Evolutionary conservation across 345 rosid species (phyloP).

Genomic region (Pseudoturritis turrita): DNA sequence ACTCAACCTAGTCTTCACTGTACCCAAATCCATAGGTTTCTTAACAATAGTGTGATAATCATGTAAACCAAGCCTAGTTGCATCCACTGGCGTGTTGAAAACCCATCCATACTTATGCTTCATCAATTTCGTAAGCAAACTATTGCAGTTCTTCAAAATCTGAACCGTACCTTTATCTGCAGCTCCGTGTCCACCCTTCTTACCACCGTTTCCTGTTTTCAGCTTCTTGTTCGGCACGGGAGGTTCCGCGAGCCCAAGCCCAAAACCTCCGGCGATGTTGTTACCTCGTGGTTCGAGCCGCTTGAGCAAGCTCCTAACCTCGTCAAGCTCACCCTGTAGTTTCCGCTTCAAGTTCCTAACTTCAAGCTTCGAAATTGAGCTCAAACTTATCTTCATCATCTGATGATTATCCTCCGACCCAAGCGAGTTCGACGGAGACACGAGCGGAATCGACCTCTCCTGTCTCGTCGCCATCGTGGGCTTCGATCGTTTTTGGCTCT

Average conservation of each 20-base stretch:
- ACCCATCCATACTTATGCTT: constrained; percentile 89
- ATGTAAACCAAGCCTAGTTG: constrained; percentile 55
- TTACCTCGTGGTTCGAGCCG: constrained; percentile 32
- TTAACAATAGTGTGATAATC: constrained; percentile 70
- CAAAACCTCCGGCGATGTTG: constrained; percentile 25
- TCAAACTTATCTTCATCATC: constrained; percentile 28
- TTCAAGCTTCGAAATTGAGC: constrained; percentile 34
- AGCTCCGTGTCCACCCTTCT: constrained; percentile 9
- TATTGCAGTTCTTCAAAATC: constrained; percentile 49
- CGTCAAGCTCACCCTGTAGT: constrained; percentile 25
- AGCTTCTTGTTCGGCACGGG: constrained; percentile 32
- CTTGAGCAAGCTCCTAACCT: constrained; percentile 29
- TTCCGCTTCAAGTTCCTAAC: constrained; percentile 29
- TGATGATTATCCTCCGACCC: constrained; percentile 18
- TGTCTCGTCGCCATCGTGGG: constrained; percentile 7
- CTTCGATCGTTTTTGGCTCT: constrained; percentile 14
- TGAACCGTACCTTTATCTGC: constrained; percentile 39
- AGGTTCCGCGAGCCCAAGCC: constrained; percentile 24
- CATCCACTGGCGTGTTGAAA: constrained; percentile 83
- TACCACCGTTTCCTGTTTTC: constrained; percentile 37
- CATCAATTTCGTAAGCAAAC: constrained; percentile 64
- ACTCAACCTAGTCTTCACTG: constrained; percentile 62
- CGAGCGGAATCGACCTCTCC: constrained; percentile 15
- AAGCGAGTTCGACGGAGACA: constrained; percentile 20
- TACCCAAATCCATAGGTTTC: constrained; percentile 95